Evolutionary conservation across 164 flowering plant species (phyloP), one percentile per base, ranked within the genome.

Genomic region (Magnolia changhungtana): DNA sequence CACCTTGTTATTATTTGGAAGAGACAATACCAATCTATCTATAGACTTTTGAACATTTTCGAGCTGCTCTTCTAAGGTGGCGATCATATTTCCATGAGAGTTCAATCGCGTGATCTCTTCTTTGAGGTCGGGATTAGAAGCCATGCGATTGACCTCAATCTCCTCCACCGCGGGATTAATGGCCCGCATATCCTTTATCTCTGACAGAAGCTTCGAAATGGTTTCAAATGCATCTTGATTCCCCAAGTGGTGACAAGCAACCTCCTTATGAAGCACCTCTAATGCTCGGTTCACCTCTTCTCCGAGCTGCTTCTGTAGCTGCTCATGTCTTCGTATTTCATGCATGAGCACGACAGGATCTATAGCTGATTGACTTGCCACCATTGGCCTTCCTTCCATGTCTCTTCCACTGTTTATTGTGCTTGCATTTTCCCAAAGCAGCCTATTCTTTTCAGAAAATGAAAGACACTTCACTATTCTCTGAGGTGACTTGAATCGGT

Each of bases 91-190:
- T 50, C 99, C 99, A 69, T 96, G 99, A 72, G 97, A 89, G 77
- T 94, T 97, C 82, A 96, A 97, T 78, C 95, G 89, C 27, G 97
- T 92, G 74, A 96, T 94, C 87, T 96, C 99, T n/a, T 96, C 98
- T 82, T 94, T 94, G n/a, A 96, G 91, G 73, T 91, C 94, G 23
- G 98, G 92, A 80, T 93, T 86, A 27, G 90, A 91, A 81, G 92
- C 91, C 79, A 83, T 88, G 18, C 10, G 19, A 64, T 84, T 86
- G 74, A 89, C 88, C 61, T 55, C 13, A 55, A 11, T 11, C 63
- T 85, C 91, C 79, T 83, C 84, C 1, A 77, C 76, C 21, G 61
- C 70, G 67, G 92, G 73, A 73, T 79, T 81, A 23, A 88, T 84
- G 2, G 92, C 16, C n/a, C 89, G 86, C 97, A 96, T 90, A 74